Conservation (phyloP, 495 filamentous ascomycete genomes). For the Penicillium soppii region DNA sequence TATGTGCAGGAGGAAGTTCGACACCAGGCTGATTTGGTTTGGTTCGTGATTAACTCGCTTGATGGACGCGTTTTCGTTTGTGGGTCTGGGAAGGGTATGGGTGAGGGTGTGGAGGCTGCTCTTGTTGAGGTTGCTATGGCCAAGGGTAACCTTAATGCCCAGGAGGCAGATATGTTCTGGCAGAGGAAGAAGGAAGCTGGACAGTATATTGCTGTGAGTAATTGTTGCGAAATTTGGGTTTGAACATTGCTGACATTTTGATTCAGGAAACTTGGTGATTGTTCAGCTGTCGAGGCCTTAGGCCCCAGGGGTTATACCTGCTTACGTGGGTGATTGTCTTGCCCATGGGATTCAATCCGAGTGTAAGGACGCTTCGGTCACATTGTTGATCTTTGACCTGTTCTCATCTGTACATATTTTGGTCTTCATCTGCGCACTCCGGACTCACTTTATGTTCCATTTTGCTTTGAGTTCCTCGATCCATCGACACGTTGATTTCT, state of each 20-base stretch:
- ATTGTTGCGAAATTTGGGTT: neutral
- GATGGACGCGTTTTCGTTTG: constrained; percentile 96
- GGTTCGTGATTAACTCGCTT: constrained; percentile 91
- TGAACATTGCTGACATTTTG: constrained; percentile 10
- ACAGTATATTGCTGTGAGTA: constrained; percentile 82
- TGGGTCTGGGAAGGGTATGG: constrained; percentile 92
- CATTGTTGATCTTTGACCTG: neutral
- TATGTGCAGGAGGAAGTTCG: constrained; percentile 88
- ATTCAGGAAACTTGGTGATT: constrained; percentile 42
- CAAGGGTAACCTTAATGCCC: constrained; percentile 70
- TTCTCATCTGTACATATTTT: constrained; percentile 2
- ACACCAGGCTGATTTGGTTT: constrained; percentile 89
- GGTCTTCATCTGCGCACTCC: constrained; percentile 1
- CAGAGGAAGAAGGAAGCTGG: constrained; percentile 76
- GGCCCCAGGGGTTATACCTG: neutral
- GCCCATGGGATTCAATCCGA: too few relatives aligned
- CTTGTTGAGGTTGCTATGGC: constrained; percentile 77
- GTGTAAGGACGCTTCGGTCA: too few relatives aligned
- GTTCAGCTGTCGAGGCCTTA: neutral
- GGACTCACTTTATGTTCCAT: neutral
- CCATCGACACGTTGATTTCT: too few relatives aligned
- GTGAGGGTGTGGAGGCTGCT: constrained; percentile 87
- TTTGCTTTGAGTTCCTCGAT: neutral
- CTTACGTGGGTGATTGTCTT: too few relatives aligned
- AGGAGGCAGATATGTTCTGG: constrained; percentile 79